A percentile compares a stretch with the other conserved stretches of the same genome.
Evolutionary conservation across 805 yeast genomes (phyloP).

Genomic region (Pichia rugopelliculosa): DNA sequence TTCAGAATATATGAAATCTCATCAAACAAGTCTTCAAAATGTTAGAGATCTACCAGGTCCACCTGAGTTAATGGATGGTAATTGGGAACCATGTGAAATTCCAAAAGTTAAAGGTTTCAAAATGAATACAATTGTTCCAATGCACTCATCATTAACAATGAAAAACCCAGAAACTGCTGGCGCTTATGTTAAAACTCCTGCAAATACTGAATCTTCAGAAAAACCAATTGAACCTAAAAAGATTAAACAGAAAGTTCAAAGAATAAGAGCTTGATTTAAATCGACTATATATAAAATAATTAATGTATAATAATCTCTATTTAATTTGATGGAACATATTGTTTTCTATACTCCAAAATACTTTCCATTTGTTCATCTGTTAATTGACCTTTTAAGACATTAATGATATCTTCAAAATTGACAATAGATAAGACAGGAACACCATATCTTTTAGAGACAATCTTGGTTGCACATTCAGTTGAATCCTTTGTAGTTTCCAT

Average conservation of each 20-base stretch:
- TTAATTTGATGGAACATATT: slow-evolving; percentile 36
- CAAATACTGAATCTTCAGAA: slow-evolving; percentile 27
- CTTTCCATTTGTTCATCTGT: slow-evolving; percentile 49
- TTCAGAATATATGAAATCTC: slow-evolving; percentile 50
- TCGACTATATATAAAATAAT: not conserved
- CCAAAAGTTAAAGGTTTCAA: slow-evolving; percentile 81
- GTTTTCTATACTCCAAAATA: slow-evolving; percentile 50
- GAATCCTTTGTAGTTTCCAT: slow-evolving; percentile 78
- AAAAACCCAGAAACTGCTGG: slow-evolving; percentile 77
- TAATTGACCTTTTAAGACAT: slow-evolving; percentile 47
- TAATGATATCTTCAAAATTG: slow-evolving; percentile 64
- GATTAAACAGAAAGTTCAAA: slow-evolving; percentile 49
- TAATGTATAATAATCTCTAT: not conserved
- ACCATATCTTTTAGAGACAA: slow-evolving; percentile 59
- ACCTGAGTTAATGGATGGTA: slow-evolving; percentile 44
- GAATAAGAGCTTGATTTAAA: slow-evolving; percentile 37
- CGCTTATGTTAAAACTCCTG: slow-evolving; percentile 51
- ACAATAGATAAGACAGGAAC: slow-evolving; percentile 86
- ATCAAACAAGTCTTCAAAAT: slow-evolving; percentile 64
- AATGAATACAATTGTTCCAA: slow-evolving; percentile 85
- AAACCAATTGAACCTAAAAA: slow-evolving; percentile 28
- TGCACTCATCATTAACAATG: slow-evolving; percentile 70
- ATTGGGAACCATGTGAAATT: slow-evolving; percentile 48
- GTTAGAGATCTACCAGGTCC: slow-evolving; percentile 61
- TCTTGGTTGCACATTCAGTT: slow-evolving; percentile 70